These are phyloP conservation scores for Heliamphora pulchella DNA, from an alignment of 179 eudicot species.

Conservation along the genomic window DNA sequence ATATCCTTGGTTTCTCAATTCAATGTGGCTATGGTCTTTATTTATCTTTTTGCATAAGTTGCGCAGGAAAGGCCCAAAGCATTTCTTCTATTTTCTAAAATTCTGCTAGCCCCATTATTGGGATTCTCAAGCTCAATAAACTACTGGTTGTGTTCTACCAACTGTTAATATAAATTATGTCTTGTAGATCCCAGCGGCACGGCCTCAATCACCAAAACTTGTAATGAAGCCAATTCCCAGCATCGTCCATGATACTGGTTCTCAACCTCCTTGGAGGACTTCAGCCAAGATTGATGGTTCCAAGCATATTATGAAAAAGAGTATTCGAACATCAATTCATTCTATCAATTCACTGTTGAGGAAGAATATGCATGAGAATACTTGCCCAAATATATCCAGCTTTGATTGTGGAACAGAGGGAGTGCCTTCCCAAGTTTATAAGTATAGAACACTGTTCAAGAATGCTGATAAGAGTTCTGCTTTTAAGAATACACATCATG, in stretches of 20 bases:
- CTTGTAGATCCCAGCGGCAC: constrained; percentile 39
- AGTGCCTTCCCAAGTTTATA: not conserved
- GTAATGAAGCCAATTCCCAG: constrained; percentile 30
- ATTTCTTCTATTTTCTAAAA: not conserved
- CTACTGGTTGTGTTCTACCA: too few relatives aligned
- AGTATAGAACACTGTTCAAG: not conserved
- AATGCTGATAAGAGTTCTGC: not conserved
- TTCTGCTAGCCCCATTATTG: not conserved
- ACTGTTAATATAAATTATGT: not conserved
- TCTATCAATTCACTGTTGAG: constrained; percentile 17
- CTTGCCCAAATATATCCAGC: constrained; percentile 30
- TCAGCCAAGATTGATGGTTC: constrained; percentile 22
- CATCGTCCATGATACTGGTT: constrained; percentile 19
- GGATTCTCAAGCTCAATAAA: not conserved
- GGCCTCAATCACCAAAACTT: constrained; percentile 24
- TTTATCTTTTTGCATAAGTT: too few relatives aligned
- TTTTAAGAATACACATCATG: not conserved
- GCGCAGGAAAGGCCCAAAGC: too few relatives aligned
- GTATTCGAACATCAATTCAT: constrained; percentile 16
- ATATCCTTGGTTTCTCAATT: too few relatives aligned
- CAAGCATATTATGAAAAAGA: constrained; percentile 28
- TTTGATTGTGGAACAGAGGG: constrained; percentile 1
- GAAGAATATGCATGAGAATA: constrained; percentile 29
- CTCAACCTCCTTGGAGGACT: constrained; percentile 33
- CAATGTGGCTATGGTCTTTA: too few relatives aligned